Conservation (phyloP, 108 stramenopile genomes). For the Aurantiochytrium sp. region DNA sequence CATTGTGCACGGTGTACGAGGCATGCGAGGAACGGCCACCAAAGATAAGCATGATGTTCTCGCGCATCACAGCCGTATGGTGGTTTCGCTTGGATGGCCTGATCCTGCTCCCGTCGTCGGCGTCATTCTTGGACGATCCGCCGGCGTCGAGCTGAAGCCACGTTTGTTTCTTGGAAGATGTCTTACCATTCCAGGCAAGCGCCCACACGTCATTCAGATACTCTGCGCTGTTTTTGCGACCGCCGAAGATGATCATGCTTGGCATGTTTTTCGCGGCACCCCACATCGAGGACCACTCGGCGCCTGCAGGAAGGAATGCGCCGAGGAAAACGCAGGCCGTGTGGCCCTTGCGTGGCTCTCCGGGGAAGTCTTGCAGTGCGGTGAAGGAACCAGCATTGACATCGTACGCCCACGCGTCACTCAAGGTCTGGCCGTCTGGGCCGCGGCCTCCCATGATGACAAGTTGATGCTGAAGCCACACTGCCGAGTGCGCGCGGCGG, state of each 20-base stretch:
- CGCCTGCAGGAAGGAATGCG: not conserved
- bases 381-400: not conserved
- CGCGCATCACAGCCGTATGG: not conserved
- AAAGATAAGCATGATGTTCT: not conserved
- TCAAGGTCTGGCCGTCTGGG: not conserved
- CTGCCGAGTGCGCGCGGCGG: not conserved
- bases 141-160: not conserved
- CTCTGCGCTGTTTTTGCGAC: not conserved
- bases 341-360: not conserved
- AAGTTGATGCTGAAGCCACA: not conserved
- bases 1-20: not conserved
- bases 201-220: conserved; percentile 6
- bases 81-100: not conserved
- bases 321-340: not conserved
- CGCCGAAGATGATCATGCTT: not conserved
- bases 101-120: not conserved
- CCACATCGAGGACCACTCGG: not conserved
- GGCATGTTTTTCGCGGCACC: not conserved
- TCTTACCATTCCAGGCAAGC: not conserved
- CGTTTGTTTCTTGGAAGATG: not conserved
- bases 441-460: not conserved
- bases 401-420: not conserved
- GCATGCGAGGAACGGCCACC: not conserved
- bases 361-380: not conserved
- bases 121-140: not conserved